Base-by-base conservation (phyloP, 768 basidiomycete species). In the Pleurotus pulmonarius region DNA sequence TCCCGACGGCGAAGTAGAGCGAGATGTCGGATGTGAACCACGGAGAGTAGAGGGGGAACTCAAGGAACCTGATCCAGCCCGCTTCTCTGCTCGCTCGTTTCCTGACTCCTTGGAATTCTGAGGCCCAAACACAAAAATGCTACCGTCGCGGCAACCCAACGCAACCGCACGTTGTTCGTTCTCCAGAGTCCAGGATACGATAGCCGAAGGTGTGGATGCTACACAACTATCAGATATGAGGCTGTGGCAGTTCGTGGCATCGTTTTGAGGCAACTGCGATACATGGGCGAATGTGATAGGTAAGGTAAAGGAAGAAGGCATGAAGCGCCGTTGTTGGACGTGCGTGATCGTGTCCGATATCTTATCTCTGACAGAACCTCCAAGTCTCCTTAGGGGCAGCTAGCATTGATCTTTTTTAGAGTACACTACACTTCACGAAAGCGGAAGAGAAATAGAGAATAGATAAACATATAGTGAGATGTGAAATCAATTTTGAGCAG, bases 61-160 rank as follows among this genome's bases (percentile, higher is more conserved):
- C 60, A 39, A 46, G 56, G 54, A 52, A 20, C 51, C 38, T 53
- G 44, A 58, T 38, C 20, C 63, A 8, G 22, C 44, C 2, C 25
- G 40, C 15, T 57, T 63, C 47, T 46, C 62, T n/a, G 49, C 41
- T 29, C 46, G 51, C n/a, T 61, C 26, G 22, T 64, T 46, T 58
- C 61, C 34, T 22, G 60, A 41, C 46, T 47, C 56, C 26, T 60
- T 51, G 8, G 58, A 47, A 26, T 54, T 58, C 45, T 64, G 5
- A 1, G 52, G 60, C 39, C 65, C 70, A 51, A 79, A 73, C 20
- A 78, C 67, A 65, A 77, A 80, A 46, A 79, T 56, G 16, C 74
- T 73, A 38, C 74, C 76, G 60, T 81, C 77, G 53, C 74, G 61
- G 56, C 77, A 77, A 4, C 77, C 78, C 53, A 78, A 57, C 1